Evolutionary conservation across 225 moss, liverwort and hornwort genomes (phyloP), one percentile per base, ranked within the genome.

Genomic region (Pseudoscleropodium purum): DNA sequence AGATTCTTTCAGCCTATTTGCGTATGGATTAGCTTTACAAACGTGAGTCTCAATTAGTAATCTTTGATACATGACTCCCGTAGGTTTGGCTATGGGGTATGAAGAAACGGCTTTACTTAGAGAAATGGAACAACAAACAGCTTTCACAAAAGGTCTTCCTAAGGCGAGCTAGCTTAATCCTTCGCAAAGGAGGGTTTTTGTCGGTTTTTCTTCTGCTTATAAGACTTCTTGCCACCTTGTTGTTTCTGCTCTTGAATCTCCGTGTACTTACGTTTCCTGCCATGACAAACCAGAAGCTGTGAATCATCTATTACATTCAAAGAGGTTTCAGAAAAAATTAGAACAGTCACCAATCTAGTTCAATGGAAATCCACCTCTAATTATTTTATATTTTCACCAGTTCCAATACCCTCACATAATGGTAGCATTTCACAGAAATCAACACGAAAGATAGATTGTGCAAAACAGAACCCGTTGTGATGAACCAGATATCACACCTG

Each of bases 191-290:
- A 92, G 24, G 95, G 92, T n/a, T 95, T 96, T 88, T 86, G 95
- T 39, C 94, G 92, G 75, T 95, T 95, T 52, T 92, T 91, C 91
- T 94, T 96, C 91, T 96, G 95, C 90, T 96, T 96, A 59, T 95
- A 97, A 47, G 87, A 94, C 23, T 92, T 95, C 86, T 96, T 98
- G 74, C 97, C 95, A 45, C 98, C 98, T 65, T 94, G 94, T 45
- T 93, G 90, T 81, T 96, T 94, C 78, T 94, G 91, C 36, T 94
- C 95, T 92, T 97, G 97, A 87, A 97, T 96, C 83, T 96, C 91
- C 7, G 83, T 85, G 87, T 95, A 96, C 91, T 97, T 98, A 13
- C 97, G 95, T 89, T 97, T 98, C 67, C 93, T 95, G 92, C 75
- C 75, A 92, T 47, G 52, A 88, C 85, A 84, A 83, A 83, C 81